A percentile compares a stretch with the other conserved stretches of the same genome.
Conservation (phyloP, 495 filamentous ascomycete species). For the Podospora conica region DNA sequence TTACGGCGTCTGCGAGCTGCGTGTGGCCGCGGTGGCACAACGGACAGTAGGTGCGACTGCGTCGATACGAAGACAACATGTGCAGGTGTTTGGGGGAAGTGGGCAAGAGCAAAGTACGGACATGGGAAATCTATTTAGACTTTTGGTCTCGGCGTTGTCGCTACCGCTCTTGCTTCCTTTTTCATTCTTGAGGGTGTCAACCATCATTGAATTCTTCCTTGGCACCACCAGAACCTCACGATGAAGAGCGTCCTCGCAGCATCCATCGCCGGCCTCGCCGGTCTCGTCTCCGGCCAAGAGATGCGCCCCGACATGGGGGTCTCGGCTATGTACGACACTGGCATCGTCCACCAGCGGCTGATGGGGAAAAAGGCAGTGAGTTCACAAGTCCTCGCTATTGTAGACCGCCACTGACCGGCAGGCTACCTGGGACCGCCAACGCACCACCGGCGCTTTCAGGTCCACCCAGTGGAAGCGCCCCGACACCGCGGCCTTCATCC, state of each 20-base stretch:
- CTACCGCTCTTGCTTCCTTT: background rate
- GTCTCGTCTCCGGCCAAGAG: conserved; percentile 28
- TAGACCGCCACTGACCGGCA: conserved; percentile 1
- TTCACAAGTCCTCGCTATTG: background rate
- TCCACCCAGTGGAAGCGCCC: conserved; percentile 32
- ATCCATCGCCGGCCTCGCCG: conserved; percentile 30
- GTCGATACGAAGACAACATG: background rate
- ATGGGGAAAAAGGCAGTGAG: conserved; percentile 38
- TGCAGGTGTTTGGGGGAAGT: background rate
- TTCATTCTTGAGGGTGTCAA: background rate
- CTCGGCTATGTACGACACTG: conserved; percentile 37
- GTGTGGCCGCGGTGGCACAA: background rate
- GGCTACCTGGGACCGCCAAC: conserved; percentile 32
- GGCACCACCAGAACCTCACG: background rate
- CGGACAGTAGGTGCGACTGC: background rate
- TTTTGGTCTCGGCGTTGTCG: background rate
- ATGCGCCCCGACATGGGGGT: conserved; percentile 18
- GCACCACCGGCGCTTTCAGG: conserved; percentile 30
- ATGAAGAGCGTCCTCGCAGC: conserved; percentile 10
- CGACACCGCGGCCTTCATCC: conserved; percentile 15
- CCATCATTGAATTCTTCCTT: background rate
- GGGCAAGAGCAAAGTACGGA: background rate
- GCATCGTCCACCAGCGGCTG: conserved; percentile 38
- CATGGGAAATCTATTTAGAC: background rate
- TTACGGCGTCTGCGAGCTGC: background rate